These are phyloP conservation scores for Moesziomyces parantarcticus DNA, from an alignment of 1,284 basidiomycete species.

Conservation along the genomic window DNA sequence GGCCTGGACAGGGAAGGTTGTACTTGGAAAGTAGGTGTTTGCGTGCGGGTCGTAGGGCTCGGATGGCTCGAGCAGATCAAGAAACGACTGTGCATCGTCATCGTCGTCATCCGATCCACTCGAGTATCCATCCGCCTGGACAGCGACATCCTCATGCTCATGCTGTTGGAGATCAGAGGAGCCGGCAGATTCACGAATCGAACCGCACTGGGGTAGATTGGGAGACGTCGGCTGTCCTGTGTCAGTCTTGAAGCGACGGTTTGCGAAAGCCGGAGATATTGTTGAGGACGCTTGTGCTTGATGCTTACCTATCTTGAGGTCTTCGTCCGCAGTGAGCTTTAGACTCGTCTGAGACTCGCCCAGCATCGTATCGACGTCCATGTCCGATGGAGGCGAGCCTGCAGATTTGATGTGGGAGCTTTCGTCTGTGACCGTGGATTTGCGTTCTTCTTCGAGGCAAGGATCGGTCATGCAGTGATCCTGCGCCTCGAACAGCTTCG, in stretches of 20 bases:
- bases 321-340: background rate
- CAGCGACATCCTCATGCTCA: too few species aligned
- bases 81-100: slow-evolving; percentile 26
- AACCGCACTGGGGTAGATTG: background rate
- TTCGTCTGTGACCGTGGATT: too few species aligned
- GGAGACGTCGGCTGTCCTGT: background rate
- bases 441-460: background rate
- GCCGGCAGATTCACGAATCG: background rate
- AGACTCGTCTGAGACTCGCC: background rate
- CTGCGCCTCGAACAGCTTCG: background rate
- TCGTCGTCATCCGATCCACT: slow-evolving; percentile 7
- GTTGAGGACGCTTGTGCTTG: slow-evolving; percentile 7
- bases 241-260: background rate
- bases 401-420: background rate
- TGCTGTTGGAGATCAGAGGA: background rate
- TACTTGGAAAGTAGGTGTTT: too few species aligned
- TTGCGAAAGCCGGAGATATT: background rate
- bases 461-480: background rate
- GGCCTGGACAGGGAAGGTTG: background rate
- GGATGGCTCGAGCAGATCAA: slow-evolving; percentile 25
- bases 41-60: slow-evolving; percentile 1
- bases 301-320: slow-evolving; percentile 8
- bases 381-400: slow-evolving; percentile 1
- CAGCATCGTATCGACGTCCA: slow-evolving; percentile 20
- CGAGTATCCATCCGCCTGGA: background rate